phyloP scores from a whole-genome alignment of 441 rosid genomes.

The Capsella rubella region DNA sequence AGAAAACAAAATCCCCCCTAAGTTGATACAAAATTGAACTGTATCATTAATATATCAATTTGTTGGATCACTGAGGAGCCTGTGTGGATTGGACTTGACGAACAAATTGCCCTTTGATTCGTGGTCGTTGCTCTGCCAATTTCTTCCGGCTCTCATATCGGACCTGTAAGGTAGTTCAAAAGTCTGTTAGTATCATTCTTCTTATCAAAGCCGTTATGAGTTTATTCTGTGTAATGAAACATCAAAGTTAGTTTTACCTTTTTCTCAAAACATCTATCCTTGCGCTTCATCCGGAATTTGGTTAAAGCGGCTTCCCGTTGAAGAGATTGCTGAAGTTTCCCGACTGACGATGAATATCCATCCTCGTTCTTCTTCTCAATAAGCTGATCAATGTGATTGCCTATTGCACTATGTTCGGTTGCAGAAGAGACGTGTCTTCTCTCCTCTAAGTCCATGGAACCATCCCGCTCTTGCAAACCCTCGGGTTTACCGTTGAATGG shows the following conservation, averaged over 20 bases:
- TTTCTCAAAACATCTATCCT: constrained; percentile 90
- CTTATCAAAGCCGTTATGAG: background rate
- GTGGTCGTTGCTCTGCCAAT: constrained; percentile 86
- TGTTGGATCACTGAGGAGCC: constrained; percentile 33
- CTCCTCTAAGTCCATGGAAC: constrained; percentile 58
- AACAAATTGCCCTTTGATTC: constrained; percentile 93
- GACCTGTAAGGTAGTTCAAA: constrained; percentile 56
- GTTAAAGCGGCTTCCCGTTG: constrained; percentile 87
- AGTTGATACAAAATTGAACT: constrained; percentile 34
- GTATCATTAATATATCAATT: background rate
- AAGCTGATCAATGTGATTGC: constrained; percentile 60
- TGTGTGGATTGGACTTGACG: constrained; percentile 57
- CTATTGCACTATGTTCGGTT: constrained; percentile 68
- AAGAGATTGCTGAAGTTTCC: constrained; percentile 53
- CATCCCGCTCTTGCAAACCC: constrained; percentile 49
- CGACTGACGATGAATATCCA: constrained; percentile 43
- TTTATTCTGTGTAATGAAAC: background rate
- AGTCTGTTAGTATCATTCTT: constrained; percentile 21
- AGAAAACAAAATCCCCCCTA: constrained; percentile 4
- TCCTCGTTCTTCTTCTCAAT: constrained; percentile 62
- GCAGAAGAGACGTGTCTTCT: constrained; percentile 58
- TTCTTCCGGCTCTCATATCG: constrained; percentile 91
- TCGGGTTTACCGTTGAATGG: constrained; percentile 49
- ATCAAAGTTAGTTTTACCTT: constrained; percentile 55
- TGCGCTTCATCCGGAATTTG: constrained; percentile 91